These are phyloP conservation scores for Gymnopilus dilepis DNA, from an alignment of 768 basidiomycete species.

Conservation along the genomic window DNA sequence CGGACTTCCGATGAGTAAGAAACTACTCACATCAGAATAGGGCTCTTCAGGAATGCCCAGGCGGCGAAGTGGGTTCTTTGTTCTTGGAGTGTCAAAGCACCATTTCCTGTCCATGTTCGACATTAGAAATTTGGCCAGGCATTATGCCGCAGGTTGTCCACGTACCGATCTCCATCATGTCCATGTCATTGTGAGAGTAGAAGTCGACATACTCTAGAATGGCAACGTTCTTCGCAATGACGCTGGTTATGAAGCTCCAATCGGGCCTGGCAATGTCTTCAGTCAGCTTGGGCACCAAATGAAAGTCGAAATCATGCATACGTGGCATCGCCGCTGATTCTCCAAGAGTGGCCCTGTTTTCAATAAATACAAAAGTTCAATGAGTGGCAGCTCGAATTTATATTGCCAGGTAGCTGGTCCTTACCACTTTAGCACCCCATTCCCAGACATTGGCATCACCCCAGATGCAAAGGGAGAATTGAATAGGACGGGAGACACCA, in stretches of 20 bases:
- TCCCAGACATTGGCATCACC: conserved; percentile 59
- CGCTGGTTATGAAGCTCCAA: conserved; percentile 54
- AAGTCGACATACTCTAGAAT: conserved; percentile 50
- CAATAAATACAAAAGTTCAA: not conserved
- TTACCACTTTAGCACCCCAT: conserved; percentile 56
- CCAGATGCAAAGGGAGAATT: conserved; percentile 60
- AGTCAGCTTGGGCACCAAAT: not conserved
- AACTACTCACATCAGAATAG: conserved; percentile 50
- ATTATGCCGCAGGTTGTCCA: not conserved
- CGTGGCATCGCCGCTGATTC: conserved; percentile 23
- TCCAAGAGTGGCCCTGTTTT: conserved; percentile 23
- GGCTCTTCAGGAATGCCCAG: conserved; percentile 61
- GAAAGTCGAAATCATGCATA: not conserved
- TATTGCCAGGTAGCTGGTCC: no score
- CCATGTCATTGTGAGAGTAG: conserved; percentile 61
- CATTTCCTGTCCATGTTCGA: conserved; percentile 42
- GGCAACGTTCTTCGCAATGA: conserved; percentile 48
- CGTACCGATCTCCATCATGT: conserved; percentile 57
- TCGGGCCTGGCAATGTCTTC: conserved; percentile 36
- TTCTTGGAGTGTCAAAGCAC: conserved; percentile 51
- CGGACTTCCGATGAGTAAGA: not conserved
- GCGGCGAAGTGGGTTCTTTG: conserved; percentile 60
- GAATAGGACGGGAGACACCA: conserved; percentile 47
- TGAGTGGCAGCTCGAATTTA: not conserved
- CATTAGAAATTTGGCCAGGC: not conserved